Base-by-base conservation (phyloP, 371 early-diverging fungal genomes). In the Haplosporangium sp. region DNA sequence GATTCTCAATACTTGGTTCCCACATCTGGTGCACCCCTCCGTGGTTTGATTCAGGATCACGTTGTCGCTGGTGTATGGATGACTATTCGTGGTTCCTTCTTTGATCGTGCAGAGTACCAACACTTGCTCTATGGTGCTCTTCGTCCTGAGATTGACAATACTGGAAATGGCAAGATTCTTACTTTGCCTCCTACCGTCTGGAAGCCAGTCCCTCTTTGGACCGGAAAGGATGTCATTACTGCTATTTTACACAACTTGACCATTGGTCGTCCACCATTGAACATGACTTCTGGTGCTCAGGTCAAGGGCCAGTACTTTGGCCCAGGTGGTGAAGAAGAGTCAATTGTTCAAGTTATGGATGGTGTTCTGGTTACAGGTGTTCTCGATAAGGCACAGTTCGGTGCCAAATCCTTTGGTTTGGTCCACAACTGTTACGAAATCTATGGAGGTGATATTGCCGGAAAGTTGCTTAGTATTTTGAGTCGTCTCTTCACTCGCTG, bases 41-140 rank as follows among this genome's bases (percentile, higher is more conserved):
- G 99, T 72, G 99, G 99, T 83, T 86, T 99, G 83, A 98, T 99
- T 67, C 99, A 99, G 88, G 99, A 99, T 87, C 99, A 99, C 83
- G 97, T 99, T 35, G 97, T 97, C 55, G 94, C 96, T 35, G 99
- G 98, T 79, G 96, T 98, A 37, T 91, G 94, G 84, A 91, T 99
- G 94, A 94, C 96, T 27, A 86, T 91, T 45, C 94, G 96, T 63
- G 96, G 97, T 83, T 91, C 96, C 0, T 95, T 99, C 88, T 94
- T 99, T 61, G 91, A 90, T 35, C 89, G 92, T 58, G 97, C 95
- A 37, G 94, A 97, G 84, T 99, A 98, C 85, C 93, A 95, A 70
- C 96, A 98, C 84, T 85, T 99, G 17, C 84, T 99, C n/a, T 96
- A 94, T 77, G 92, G 92, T 76, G 92, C 94, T 1, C 84, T 97